A percentile compares a stretch with the other conserved stretches of the same genome.
These are phyloP conservation scores for Ogataea nonfermentans DNA, from an alignment of 805 yeast species.

Conservation along the genomic window DNA sequence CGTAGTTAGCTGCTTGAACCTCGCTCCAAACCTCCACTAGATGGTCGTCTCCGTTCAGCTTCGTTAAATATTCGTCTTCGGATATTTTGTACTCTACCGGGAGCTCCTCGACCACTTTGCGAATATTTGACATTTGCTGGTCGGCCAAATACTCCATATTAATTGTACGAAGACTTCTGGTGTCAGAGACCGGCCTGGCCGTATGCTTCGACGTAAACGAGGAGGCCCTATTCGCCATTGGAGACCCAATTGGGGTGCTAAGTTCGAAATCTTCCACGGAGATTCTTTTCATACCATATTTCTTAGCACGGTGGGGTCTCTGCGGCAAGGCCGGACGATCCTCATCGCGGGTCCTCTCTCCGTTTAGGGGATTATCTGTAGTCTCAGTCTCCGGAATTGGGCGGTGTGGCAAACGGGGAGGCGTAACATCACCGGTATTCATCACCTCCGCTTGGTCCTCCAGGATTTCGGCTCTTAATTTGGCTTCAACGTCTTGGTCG, in stretches of 20 bases:
- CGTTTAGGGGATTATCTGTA: too few relatives aligned
- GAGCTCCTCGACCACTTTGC: slow-evolving; percentile 8
- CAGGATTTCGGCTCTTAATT: too few relatives aligned
- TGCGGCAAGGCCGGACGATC: slow-evolving; percentile 14
- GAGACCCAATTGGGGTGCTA: slow-evolving; percentile 11
- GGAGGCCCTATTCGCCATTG: not conserved
- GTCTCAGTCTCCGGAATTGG: too few relatives aligned
- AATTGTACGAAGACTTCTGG: slow-evolving; percentile 4
- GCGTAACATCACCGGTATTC: too few relatives aligned
- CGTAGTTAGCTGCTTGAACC: slow-evolving; percentile 18
- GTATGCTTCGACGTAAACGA: not conserved
- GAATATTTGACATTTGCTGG: slow-evolving; percentile 17
- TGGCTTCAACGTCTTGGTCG: too few relatives aligned
- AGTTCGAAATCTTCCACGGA: slow-evolving; percentile 18
- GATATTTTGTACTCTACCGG: slow-evolving; percentile 16
- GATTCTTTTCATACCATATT: slow-evolving; percentile 14
- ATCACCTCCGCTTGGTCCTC: too few relatives aligned
- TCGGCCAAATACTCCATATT: slow-evolving; percentile 13
- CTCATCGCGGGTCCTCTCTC: not conserved
- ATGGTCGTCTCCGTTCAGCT: slow-evolving; percentile 20
- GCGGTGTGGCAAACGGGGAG: too few relatives aligned
- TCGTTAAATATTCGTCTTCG: slow-evolving; percentile 19
- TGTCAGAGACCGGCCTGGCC: not conserved
- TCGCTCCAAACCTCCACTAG: slow-evolving; percentile 26
- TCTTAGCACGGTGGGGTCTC: slow-evolving; percentile 9